Base-by-base conservation (phyloP, 306 rosid genomes). In the Carpinus fangiana region DNA sequence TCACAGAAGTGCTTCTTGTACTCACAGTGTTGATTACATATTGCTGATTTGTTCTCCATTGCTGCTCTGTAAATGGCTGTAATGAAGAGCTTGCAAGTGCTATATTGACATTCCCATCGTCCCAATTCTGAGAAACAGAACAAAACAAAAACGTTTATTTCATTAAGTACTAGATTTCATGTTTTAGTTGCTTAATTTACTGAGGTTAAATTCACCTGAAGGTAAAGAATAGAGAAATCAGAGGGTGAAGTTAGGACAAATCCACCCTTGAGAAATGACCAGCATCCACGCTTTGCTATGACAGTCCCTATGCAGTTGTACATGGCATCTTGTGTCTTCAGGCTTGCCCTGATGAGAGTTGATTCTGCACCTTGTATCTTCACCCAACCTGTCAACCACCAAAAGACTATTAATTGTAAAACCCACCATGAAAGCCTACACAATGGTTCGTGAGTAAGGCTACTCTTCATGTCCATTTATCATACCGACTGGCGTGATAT, bases 251-350 rank as follows among this genome's bases (percentile, higher is more conserved):
- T 31, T 0, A 88, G 78, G 66, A 89, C 78, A 85, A 92, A 94
- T n/a, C 98, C 98, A 54, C 98, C 98, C 81, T 94, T 94, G 31
- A 94, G 96, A 73, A 94, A 92, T 51, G 98, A 94, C 97, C 98
- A 94, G 78, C 97, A 94, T 68, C 92, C 92, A 66, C 11, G n/a
- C 81, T 81, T 92, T 28, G 97, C 95, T 21, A 85, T 82, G 74
- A 90, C 95, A 20, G 93, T 88, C 8, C 96, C 98, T 31, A 94
- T 86, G 76, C 97, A 92, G 18, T 71, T 31, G 66, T 79, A 70
- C 9, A 80, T 77, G 3, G 85, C 84, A 11, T 78, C 72, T 66
- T 86, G 91, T 8, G 89, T 79, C 76, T 79, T 75, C 0, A 94
- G 82, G 65, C 85, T 90, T 36, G 97, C 94, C 77, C 82, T 83